Evolutionary conservation across 1,139 yeast species (phyloP).

Genomic region (Yamadazyma spencermartinsiae): DNA sequence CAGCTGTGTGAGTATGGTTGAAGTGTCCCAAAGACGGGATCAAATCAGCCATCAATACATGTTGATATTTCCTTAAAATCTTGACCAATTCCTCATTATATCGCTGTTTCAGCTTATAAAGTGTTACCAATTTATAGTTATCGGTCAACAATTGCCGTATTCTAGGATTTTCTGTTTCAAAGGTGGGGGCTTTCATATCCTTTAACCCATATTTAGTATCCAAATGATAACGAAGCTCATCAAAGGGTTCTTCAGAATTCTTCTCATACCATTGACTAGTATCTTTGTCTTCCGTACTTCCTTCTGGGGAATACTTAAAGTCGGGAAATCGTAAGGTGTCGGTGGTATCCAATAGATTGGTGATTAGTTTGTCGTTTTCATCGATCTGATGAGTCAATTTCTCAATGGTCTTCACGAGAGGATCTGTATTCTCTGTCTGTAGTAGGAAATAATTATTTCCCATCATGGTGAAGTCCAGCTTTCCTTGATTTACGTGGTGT

Average conservation of each 20-base stretch:
- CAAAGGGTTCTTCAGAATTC: slow-evolving; percentile 7
- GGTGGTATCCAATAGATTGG: slow-evolving; percentile 23
- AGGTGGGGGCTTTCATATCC: slow-evolving; percentile 9
- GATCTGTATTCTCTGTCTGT: slow-evolving; percentile 40
- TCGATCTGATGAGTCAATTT: slow-evolving; percentile 24
- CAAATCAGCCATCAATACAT: slow-evolving; percentile 25
- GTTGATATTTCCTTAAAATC: slow-evolving; percentile 30
- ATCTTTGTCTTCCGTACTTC: slow-evolving; percentile 2
- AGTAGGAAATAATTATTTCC: slow-evolving; percentile 24
- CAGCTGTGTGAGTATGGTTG: background rate
- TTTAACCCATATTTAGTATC: slow-evolving; percentile 17
- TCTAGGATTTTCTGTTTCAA: slow-evolving; percentile 14
- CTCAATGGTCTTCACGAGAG: slow-evolving; percentile 26
- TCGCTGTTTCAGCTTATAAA: slow-evolving; percentile 19
- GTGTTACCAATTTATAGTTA: slow-evolving; percentile 23
- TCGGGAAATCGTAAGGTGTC: slow-evolving; percentile 27
- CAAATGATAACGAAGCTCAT: slow-evolving; percentile 20
- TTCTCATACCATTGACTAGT: slow-evolving; percentile 6
- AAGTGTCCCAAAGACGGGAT: slow-evolving; percentile 28
- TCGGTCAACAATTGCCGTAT: slow-evolving; percentile 25
- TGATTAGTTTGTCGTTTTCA: slow-evolving; percentile 26
- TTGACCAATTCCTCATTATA: slow-evolving; percentile 25
- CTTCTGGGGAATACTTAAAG: no score
- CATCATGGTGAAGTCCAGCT: no score
- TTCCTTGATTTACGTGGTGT: no score